Conservation (phyloP, 2,329 filamentous ascomycete genomes). For the Aquanectria penicillioides region DNA sequence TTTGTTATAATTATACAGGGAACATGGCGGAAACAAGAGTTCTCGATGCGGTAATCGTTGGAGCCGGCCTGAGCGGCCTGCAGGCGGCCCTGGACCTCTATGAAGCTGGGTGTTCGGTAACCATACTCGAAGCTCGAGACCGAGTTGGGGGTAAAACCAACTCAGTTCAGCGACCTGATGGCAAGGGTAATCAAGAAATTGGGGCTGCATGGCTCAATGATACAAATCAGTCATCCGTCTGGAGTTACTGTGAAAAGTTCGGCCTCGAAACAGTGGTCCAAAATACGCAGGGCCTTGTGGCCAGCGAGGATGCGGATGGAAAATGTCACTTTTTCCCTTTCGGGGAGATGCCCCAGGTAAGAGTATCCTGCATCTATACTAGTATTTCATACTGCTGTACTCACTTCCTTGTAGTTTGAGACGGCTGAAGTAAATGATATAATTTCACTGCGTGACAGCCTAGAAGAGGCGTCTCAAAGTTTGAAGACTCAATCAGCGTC, state of each 20-base stretch:
- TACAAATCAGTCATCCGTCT: conserved; percentile 17
- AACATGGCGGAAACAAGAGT: too few species aligned
- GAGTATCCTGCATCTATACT: neutral
- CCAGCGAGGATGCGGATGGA: conserved; percentile 11
- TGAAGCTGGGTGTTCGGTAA: conserved; percentile 2
- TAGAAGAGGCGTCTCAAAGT: neutral
- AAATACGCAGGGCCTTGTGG: neutral
- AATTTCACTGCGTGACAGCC: neutral
- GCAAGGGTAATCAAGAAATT: conserved; percentile 3
- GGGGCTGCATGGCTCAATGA: conserved; percentile 21
- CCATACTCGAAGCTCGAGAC: conserved; percentile 13
- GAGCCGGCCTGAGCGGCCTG: too few species aligned
- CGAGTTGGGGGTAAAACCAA: conserved; percentile 18
- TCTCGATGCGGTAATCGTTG: too few species aligned
- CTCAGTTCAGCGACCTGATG: neutral
- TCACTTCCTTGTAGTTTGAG: neutral
- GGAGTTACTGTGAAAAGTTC: conserved; percentile 12
- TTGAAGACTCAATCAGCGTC: neutral
- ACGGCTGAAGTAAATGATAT: neutral
- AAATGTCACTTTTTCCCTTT: conserved; percentile 18
- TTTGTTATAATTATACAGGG: too few species aligned
- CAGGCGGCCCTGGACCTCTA: conserved; percentile 18
- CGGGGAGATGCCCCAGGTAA: conserved; percentile 1
- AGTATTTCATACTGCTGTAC: too few species aligned
- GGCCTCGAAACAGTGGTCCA: conserved; percentile 11